Evolutionary conservation across 768 basidiomycete genomes (phyloP).

Genomic region (Gloeostereum incarnatum): DNA sequence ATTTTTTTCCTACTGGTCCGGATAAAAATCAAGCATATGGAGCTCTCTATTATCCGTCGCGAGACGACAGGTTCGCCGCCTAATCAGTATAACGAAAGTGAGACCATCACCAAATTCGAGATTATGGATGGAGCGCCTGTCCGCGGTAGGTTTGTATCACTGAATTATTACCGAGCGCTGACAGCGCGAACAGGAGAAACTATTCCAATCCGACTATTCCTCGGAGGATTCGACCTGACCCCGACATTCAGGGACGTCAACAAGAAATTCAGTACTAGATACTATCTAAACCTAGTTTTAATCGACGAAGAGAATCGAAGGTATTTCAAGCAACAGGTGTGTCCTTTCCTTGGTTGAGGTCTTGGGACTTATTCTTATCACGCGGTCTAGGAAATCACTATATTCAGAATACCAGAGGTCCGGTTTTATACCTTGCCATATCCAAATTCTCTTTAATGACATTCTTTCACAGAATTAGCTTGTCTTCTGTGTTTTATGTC

Average conservation of each 20-base stretch:
- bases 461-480: too few relatives aligned
- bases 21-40: slow-evolving; percentile 99
- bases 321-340: slow-evolving; percentile 94
- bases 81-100: slow-evolving; percentile 99
- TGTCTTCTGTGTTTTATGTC: too few relatives aligned
- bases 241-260: slow-evolving; percentile 99
- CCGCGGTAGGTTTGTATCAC: slow-evolving; percentile 47
- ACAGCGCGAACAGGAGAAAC: slow-evolving; percentile 65
- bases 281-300: slow-evolving; percentile 94
- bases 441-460: too few relatives aligned
- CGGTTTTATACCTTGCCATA: slow-evolving; percentile 16
- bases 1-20: slow-evolving; percentile 98
- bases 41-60: slow-evolving; percentile 92
- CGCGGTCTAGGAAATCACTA: slow-evolving; percentile 85
- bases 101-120: slow-evolving; percentile 99
- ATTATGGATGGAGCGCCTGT: slow-evolving; percentile 99
- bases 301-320: slow-evolving; percentile 97
- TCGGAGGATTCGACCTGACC: slow-evolving; percentile 96
- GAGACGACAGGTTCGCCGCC: slow-evolving; percentile 96
- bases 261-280: slow-evolving; percentile 97
- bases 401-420: slow-evolving; percentile 86
- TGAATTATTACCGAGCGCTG: neutral
- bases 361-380: neutral
- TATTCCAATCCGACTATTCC: slow-evolving; percentile 94
- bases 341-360: slow-evolving; percentile 8